Base-by-base conservation (phyloP, 768 basidiomycete species). In the Udeniomyces megalosporus region DNA sequence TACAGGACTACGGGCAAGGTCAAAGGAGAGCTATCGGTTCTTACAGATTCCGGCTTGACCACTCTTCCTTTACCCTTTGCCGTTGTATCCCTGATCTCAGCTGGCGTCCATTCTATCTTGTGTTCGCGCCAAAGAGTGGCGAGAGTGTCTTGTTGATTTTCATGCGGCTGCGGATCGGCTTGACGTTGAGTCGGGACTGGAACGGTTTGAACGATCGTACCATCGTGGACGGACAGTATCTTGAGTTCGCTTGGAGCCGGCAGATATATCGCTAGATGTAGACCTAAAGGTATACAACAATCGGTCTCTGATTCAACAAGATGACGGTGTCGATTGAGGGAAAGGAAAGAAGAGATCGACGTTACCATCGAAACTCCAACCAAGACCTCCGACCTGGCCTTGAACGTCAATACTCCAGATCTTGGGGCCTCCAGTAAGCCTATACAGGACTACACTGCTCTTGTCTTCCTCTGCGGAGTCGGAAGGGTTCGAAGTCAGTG, bases 341-440 rank as follows among this genome's bases (percentile, higher is more conserved):
- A 46, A n/a, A 17, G 14, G 3, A 35, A 51, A 10, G n/a, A 38
- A 17, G 47, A 60, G 34, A 28, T 60, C 32, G 29, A 49, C 61
- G 17, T 42, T 6, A 63, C 62, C 62, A 51, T 63, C 62, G 10
- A 44, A 48, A 29, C 62, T 63, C 62, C 62, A 63, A 47, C 49
- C 56, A 38, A 63, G 31, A 2, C 48, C 49, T 32, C 17, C 62
- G 14, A 63, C 62, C 34, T 4, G 26, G 1, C 56, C 62, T 1
- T 31, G 47, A 14, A 63, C 8, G 11, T 63, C 50, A 8, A 51
- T 42, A 6, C 52, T 35, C 60, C 60, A 61, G 14, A 61, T 52
- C 14, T 54, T 53, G 11, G 53, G 52, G 17, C 60, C 60, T 31
- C 60, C 52, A n/a, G 44, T 32, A 11, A 55, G 34, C 32, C 60